Percentiles rank a stretch among this genome's conserved stretches.
phyloP scores from a whole-genome alignment of 371 early-diverging fungal genomes.

The Mortierella sp. region DNA sequence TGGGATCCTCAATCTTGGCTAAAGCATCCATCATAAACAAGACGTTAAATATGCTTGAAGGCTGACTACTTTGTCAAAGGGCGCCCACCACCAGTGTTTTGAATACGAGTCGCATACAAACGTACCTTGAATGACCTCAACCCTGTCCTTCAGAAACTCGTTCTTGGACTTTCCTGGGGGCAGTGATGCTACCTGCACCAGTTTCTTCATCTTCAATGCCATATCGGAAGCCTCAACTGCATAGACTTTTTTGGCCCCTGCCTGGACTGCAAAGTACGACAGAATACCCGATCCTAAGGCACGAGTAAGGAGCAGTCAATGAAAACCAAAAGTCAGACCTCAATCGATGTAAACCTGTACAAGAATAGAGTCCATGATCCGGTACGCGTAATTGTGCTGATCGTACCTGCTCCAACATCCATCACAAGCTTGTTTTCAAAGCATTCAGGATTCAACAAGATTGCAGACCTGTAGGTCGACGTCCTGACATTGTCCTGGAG shows the following conservation, averaged over 20 bases:
- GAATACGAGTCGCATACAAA: neutral
- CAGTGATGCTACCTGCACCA: slow-evolving; percentile 72
- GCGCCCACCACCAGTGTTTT: no score
- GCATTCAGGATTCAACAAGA: slow-evolving; percentile 77
- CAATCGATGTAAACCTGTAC: no score
- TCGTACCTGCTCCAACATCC: slow-evolving; percentile 94
- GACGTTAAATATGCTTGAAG: no score
- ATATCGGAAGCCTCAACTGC: slow-evolving; percentile 97
- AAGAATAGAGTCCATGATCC: no score
- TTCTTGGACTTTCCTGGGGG: slow-evolving; percentile 68
- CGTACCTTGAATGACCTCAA: slow-evolving; percentile 85
- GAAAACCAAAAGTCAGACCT: neutral
- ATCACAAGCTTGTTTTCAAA: slow-evolving; percentile 86
- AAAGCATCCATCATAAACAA: slow-evolving; percentile 2
- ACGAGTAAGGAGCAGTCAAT: slow-evolving; percentile 28
- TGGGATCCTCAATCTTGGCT: slow-evolving; percentile 89
- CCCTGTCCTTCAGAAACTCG: slow-evolving; percentile 77
- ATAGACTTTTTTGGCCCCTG: slow-evolving; percentile 91
- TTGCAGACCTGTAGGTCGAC: slow-evolving; percentile 93
- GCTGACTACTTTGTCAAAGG: no score
- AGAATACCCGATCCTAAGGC: slow-evolving; percentile 83
- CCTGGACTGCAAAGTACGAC: slow-evolving; percentile 93
- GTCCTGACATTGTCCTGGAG: slow-evolving; percentile 94
- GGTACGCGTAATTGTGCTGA: neutral
- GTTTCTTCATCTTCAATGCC: slow-evolving; percentile 88